Base-by-base conservation (phyloP, 2,329 filamentous ascomycete genomes). In the Claviceps quebecensis region DNA sequence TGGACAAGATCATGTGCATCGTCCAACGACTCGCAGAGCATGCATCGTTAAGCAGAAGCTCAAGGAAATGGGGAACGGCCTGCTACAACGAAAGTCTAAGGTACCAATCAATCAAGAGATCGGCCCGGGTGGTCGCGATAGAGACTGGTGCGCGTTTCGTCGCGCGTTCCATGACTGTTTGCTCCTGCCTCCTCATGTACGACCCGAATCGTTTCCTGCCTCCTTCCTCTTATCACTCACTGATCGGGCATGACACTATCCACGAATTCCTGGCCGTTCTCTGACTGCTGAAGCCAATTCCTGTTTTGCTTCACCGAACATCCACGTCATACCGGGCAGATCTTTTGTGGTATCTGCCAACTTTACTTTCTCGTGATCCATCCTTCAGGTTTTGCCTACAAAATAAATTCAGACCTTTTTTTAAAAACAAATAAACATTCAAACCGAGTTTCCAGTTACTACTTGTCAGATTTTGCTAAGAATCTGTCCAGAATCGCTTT, bases 161-260 rank as follows among this genome's bases (percentile, higher is more conserved):
- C 11, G 16, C 7, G 4, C 37, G 16, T 48, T 29, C 47, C 22
- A 29, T 13, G 26, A 44, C 26, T 23, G 41, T 43, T 48, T 37
- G 44, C 52, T 51, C 48, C 48, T 53, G 45, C 49, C 48, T 34
- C 9, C 9, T 40, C 36, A 23, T 53, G 52, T 51, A 26, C 34
- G 48, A 53, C 48, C 17, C 39, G 17, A 45, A 41, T 48, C 44
- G 44, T 47, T 29, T 52, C 46, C 46, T 52, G 23, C 46, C 41
- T 17, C 19, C 29, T 52, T 43, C 50, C 41, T 17, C 16, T 48
- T 7, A 11, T 26, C 5, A 41, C 37, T 48, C 38, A 49, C 49
- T 51, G n/a, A 13, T 38, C 11, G 7, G 8, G 8, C 23, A 19
- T 13, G 8, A 17, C 14, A 16, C 36, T 29, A n/a, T 43, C 16